phyloP scores from a whole-genome alignment of 1,284 basidiomycete genomes.

The Sporisorium sorghi region DNA sequence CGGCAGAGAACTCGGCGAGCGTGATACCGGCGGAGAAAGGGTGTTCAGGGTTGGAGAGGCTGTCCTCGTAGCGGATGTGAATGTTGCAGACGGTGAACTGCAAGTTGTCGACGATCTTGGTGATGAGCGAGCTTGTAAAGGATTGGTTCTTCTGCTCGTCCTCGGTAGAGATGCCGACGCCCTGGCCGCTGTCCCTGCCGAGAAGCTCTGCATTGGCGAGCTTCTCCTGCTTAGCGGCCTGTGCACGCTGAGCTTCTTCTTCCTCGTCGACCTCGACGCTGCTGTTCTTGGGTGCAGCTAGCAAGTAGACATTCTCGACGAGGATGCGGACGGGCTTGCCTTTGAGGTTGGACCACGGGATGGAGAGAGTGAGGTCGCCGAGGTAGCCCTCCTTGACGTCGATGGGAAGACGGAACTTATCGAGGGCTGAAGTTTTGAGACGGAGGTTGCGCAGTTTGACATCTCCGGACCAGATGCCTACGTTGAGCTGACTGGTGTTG shows the following conservation, averaged over 20 bases:
- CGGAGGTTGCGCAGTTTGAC: constrained; percentile 81
- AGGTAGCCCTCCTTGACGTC: constrained; percentile 94
- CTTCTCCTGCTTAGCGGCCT: constrained; percentile 88
- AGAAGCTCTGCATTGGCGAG: constrained; percentile 89
- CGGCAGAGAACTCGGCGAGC: constrained; percentile 88
- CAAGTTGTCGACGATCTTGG: constrained; percentile 94
- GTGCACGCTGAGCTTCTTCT: constrained; percentile 84
- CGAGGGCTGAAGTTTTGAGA: constrained; percentile 92
- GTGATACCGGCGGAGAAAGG: constrained; percentile 95
- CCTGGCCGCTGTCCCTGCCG: constrained; percentile 41
- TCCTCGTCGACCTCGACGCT: constrained; percentile 79
- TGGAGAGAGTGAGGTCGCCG: constrained; percentile 88
- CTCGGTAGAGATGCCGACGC: constrained; percentile 70
- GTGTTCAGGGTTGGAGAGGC: constrained; percentile 92
- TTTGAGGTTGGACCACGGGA: constrained; percentile 96
- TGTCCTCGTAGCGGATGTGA: constrained; percentile 91
- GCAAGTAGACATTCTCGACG: constrained; percentile 93
- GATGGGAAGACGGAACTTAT: constrained; percentile 94
- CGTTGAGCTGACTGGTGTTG: constrained; percentile 92
- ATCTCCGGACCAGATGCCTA: constrained; percentile 94
- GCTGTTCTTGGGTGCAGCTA: constrained; percentile 85
- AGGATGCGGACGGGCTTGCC: constrained; percentile 91
- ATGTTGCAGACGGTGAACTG: constrained; percentile 82
- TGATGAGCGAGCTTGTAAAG: constrained; percentile 83
- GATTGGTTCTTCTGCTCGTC: constrained; percentile 82